Evolutionary conservation across 805 yeast genomes (phyloP).

Genomic region (Candida palmyrensis): DNA sequence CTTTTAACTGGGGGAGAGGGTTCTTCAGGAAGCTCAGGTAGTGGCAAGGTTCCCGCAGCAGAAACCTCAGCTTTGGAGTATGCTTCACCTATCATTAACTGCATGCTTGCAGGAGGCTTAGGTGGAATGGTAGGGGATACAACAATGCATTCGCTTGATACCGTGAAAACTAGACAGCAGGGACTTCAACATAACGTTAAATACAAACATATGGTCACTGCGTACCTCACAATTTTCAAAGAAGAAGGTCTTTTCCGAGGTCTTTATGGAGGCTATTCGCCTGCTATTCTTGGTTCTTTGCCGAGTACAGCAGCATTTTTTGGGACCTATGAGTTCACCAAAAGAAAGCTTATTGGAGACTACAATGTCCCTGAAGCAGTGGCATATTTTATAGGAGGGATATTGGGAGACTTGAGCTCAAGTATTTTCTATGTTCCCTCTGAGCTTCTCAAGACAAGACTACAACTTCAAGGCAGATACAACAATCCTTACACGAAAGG

Average conservation of each 20-base stretch:
- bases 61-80: background rate
- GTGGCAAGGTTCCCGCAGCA: background rate
- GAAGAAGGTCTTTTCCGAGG: conserved; percentile 88
- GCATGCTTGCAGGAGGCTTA: conserved; percentile 85
- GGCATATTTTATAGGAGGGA: conserved; percentile 79
- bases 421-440: conserved; percentile 90
- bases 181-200: conserved; percentile 72
- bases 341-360: conserved; percentile 62
- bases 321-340: conserved; percentile 80
- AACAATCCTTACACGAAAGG: conserved; percentile 68
- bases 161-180: conserved; percentile 95
- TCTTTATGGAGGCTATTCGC: conserved; percentile 85
- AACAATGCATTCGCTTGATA: conserved; percentile 91
- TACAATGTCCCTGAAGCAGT: conserved; percentile 69
- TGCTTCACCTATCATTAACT: conserved; percentile 45
- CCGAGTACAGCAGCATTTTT: conserved; percentile 96
- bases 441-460: conserved; percentile 88
- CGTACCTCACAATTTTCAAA: conserved; percentile 66
- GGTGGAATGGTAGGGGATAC: conserved; percentile 95
- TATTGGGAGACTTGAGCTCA: conserved; percentile 89
- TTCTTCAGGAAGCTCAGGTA: too few species aligned
- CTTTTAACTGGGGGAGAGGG: background rate
- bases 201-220: conserved; percentile 70
- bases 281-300: conserved; percentile 88
- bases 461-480: conserved; percentile 86